Evolutionary conservation across 495 filamentous ascomycete species (phyloP), one percentile per base, ranked within the genome.

Genomic region (Podospora didyma): DNA sequence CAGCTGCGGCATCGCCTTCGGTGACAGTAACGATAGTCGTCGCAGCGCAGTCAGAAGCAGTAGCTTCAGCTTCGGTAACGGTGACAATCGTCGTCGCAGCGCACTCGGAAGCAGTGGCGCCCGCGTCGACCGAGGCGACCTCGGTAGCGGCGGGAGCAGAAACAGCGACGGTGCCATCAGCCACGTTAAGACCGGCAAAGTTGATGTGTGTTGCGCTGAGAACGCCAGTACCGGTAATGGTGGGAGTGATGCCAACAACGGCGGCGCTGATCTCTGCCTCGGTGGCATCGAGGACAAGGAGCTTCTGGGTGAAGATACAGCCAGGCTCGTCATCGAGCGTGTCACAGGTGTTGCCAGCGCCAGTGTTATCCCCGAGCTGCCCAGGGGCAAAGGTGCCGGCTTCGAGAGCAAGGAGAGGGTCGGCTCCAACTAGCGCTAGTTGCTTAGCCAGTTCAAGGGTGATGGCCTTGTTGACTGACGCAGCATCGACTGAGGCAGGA

Each of bases 281-380:
- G 16, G 78, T 78, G 16, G 77, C 81, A 51, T 83, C 82, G 14
- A 79, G 71, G 14, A 83, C 80, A 11, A 85, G 67, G 2, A 86
- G 77, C 53, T 80, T 77, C 60, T 82, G 67, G 21, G 78, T 74
- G 69, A 82, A 79, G 57, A 87, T 87, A 70, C 84, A 87, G 11
- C 84, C 84, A 7, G 66, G 69, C 4, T 70, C 45, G 61, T 86
- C 82, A 45, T 81, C 65, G 1, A 37, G 53, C 11, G 51, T 61
- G 57, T 82, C 70, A 62, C 84, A 87, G 51, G 79, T 80, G 63
- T 83, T 81, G 31, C 84, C 84, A 16, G 60, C 66, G 31, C 67
- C 84, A 19, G 83, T 86, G 17, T 65, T 53, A 52, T 87, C 84
- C 41, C 70, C 72, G 51, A 81, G 56, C 67, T 74, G 45, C 17